Conservation (phyloP, 2,329 filamentous ascomycete species). For the Ploettnerulaceae sp. region DNA sequence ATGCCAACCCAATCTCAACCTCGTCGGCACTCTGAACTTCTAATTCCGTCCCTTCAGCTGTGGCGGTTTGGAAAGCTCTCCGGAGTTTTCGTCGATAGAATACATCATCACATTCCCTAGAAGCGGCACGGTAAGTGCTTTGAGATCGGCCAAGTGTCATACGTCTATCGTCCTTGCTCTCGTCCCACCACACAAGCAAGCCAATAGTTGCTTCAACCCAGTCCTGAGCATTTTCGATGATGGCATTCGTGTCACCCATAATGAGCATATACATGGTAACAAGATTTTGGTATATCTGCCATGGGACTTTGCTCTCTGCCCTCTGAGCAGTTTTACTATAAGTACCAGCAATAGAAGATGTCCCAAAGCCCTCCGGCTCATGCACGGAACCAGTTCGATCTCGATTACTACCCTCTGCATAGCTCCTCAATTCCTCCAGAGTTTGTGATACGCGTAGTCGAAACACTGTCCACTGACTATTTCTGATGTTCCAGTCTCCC, state of each 20-base stretch:
- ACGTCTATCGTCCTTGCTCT: conserved; percentile 53
- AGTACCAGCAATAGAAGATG: conserved; percentile 49
- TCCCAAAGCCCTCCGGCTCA: conserved; percentile 37
- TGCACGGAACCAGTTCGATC: conserved; percentile 31
- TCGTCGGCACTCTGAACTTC: conserved; percentile 70
- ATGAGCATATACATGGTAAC: conserved; percentile 76
- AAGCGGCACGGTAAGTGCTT: conserved; percentile 30
- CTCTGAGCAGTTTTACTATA: conserved; percentile 63
- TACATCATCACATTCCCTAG: conserved; percentile 45
- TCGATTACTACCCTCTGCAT: conserved; percentile 69
- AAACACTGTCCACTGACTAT: conserved; percentile 79
- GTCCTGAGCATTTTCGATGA: conserved; percentile 74
- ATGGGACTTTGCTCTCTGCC: conserved; percentile 82
- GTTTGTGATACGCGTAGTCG: conserved; percentile 67
- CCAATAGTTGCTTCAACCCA: conserved; percentile 88
- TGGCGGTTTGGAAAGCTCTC: conserved; percentile 60
- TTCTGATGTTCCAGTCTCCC: conserved; percentile 77
- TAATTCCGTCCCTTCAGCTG: conserved; percentile 65
- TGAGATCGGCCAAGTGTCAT: conserved; percentile 28
- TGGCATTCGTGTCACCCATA: conserved; percentile 68
- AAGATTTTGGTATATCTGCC: conserved; percentile 83
- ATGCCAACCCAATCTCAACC: conserved; percentile 77
- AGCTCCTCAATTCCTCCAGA: conserved; percentile 65
- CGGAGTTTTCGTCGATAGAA: conserved; percentile 72
- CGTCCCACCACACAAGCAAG: conserved; percentile 89